Evolutionary conservation across 2,329 filamentous ascomycete genomes (phyloP).

Genomic region (Gremmenia infestans): DNA sequence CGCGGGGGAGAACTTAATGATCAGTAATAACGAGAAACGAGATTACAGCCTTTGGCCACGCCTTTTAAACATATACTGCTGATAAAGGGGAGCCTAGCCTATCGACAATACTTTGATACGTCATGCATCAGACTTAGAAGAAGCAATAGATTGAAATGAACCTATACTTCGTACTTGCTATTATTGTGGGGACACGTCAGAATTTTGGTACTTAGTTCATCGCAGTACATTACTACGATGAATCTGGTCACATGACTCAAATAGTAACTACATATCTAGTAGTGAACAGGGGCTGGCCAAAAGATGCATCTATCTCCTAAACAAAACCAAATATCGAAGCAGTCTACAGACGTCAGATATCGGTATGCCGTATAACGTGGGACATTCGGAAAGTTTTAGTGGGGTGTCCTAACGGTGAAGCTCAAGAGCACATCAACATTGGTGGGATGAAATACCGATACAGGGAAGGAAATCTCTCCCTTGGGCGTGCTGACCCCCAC

Average conservation of each 20-base stretch:
- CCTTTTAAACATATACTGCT: not conserved
- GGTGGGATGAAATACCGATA: not conserved
- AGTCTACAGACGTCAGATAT: not conserved
- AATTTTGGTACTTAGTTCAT: no score
- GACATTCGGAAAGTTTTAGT: not conserved
- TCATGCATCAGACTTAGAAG: no score
- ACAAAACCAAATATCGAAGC: not conserved
- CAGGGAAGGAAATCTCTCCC: not conserved
- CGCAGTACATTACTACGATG: no score
- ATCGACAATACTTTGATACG: no score
- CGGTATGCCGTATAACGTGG: not conserved
- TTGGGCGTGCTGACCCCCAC: not conserved
- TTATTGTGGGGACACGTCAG: no score
- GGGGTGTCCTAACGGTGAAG: not conserved
- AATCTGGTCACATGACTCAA: no score
- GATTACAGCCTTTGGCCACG: not conserved
- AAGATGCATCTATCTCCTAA: not conserved
- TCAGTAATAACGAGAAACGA: not conserved
- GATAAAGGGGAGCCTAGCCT: not conserved
- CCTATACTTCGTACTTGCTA: no score
- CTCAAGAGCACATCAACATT: no score
- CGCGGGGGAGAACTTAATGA: slow-evolving; percentile 13
- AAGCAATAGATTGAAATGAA: no score
- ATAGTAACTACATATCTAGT: no score
- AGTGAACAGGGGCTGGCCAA: not conserved